Percentiles rank a stretch among this genome's conserved stretches.
phyloP scores from a whole-genome alignment of 208 protist species.

The Kentomonas sorsogonicus region DNA sequence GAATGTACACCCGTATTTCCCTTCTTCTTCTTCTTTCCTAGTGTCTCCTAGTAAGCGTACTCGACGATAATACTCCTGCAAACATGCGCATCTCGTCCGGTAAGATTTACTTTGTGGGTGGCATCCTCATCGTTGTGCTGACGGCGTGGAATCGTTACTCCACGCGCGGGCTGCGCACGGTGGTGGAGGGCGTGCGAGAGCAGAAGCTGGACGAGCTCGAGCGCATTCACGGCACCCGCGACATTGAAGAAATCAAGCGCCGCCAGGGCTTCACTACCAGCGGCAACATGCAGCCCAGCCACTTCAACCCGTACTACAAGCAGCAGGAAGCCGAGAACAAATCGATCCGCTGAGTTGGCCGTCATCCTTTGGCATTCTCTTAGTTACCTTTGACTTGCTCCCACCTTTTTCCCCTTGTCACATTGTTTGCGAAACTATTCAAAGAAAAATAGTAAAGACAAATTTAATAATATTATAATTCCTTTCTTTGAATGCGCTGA shows the following conservation, averaged over 20 bases:
- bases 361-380: too few species aligned
- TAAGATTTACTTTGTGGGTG: constrained; percentile 75
- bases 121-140: constrained; percentile 34
- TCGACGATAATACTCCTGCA: neutral
- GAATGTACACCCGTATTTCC: neutral
- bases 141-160: constrained; percentile 68
- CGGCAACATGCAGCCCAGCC: too few species aligned
- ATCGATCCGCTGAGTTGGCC: too few species aligned
- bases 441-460: neutral
- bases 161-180: constrained; percentile 43
- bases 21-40: constrained; percentile 11
- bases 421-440: neutral
- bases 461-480: neutral
- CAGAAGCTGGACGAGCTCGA: constrained; percentile 52
- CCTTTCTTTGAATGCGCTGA: neutral
- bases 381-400: neutral
- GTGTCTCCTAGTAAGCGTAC: neutral
- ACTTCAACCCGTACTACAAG: constrained; percentile 50
- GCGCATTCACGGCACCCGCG: constrained; percentile 7
- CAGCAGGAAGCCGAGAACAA: constrained; percentile 43
- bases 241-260: too few species aligned
- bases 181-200: constrained; percentile 64
- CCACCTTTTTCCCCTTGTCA: neutral
- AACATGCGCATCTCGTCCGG: constrained; percentile 66
- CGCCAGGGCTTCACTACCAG: too few species aligned